Conservation (phyloP, 78 protist genomes). For the Creolimax fragrantissima region DNA sequence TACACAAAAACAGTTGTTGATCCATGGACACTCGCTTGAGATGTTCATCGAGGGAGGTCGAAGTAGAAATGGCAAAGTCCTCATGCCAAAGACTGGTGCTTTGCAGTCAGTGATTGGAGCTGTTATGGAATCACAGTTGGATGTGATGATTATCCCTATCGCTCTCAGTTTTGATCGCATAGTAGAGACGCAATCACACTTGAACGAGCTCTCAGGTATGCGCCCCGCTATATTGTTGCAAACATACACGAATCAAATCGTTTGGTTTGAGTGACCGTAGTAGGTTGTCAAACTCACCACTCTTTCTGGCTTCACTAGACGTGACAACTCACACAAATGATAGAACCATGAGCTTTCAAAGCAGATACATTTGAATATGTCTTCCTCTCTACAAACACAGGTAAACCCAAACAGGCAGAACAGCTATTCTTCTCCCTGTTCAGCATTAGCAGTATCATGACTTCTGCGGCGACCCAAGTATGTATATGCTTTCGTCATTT, state of each 20-base stretch:
- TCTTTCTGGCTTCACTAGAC: too few species aligned
- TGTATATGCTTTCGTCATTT: too few species aligned
- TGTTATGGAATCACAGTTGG: constrained; percentile 13
- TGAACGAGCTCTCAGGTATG: constrained; percentile 13
- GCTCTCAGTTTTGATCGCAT: constrained; percentile 22
- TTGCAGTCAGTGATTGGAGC: constrained; percentile 27
- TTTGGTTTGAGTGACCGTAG: too few species aligned
- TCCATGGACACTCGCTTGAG: constrained; percentile 39
- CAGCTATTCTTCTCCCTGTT: neutral
- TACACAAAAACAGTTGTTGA: neutral
- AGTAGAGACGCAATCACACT: neutral
- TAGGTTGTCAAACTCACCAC: too few species aligned
- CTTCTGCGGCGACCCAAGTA: neutral
- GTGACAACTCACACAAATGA: too few species aligned
- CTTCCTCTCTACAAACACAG: neutral
- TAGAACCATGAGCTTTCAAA: too few species aligned
- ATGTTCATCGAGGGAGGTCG: constrained; percentile 72
- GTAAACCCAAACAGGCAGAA: neutral
- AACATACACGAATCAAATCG: too few species aligned
- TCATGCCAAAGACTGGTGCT: constrained; percentile 63
- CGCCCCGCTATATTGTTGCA: too few species aligned
- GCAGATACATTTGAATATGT: neutral
- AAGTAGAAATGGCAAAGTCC: constrained; percentile 56
- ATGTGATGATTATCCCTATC: constrained; percentile 16
- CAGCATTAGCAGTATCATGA: neutral